A percentile compares a stretch with the other conserved stretches of the same genome.
Evolutionary conservation across 2,329 filamentous ascomycete genomes (phyloP).

Genomic region (Conoideocrella luteorostrata): DNA sequence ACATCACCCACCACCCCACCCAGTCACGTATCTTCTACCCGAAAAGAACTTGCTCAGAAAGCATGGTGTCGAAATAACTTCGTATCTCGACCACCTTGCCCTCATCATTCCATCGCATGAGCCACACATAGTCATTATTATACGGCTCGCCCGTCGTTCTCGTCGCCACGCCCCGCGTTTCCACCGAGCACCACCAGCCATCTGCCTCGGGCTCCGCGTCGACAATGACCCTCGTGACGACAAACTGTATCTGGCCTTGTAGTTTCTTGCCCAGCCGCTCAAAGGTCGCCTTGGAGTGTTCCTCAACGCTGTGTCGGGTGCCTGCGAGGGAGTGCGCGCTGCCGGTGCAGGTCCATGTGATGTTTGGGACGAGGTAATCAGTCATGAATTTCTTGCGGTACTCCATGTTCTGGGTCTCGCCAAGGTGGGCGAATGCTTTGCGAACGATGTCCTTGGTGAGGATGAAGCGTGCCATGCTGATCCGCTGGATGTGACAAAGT

Average conservation of each 20-base stretch:
- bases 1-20: neutral
- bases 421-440: slow-evolving; percentile 14
- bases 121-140: slow-evolving; percentile 19
- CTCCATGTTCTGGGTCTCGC: slow-evolving; percentile 11
- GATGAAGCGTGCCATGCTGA: slow-evolving; percentile 15
- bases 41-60: slow-evolving; percentile 14
- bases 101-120: slow-evolving; percentile 17
- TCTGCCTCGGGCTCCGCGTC: slow-evolving; percentile 14
- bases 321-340: slow-evolving; percentile 18
- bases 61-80: slow-evolving; percentile 18
- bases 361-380: slow-evolving; percentile 12
- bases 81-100: slow-evolving; percentile 18
- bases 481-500: too few relatives aligned
- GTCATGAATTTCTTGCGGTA: slow-evolving; percentile 14
- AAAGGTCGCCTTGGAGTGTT: slow-evolving; percentile 15
- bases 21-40: neutral
- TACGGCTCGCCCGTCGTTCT: slow-evolving; percentile 15
- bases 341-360: slow-evolving; percentile 19
- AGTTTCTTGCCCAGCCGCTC: slow-evolving; percentile 15
- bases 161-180: slow-evolving; percentile 15
- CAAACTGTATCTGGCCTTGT: slow-evolving; percentile 15
- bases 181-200: slow-evolving; percentile 19
- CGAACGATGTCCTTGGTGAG: slow-evolving; percentile 17
- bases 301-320: slow-evolving; percentile 12
- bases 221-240: slow-evolving; percentile 15